phyloP scores from a whole-genome alignment of 2,329 filamentous ascomycete genomes.

The Cercospora beticola region DNA sequence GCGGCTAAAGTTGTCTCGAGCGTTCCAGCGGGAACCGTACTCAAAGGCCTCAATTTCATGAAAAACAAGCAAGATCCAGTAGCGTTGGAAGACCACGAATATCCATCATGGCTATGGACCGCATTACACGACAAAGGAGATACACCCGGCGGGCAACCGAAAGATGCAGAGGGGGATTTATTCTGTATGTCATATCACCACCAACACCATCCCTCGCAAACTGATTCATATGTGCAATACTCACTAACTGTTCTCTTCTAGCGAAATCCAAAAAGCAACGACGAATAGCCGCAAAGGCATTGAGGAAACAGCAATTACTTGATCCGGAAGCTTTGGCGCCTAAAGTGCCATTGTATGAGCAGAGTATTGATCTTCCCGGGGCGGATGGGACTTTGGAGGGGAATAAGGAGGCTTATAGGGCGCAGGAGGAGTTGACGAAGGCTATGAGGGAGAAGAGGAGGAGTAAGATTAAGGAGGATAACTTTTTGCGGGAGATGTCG shows the following conservation, averaged over 20 bases:
- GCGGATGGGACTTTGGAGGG: slow-evolving; percentile 51
- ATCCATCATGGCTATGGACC: slow-evolving; percentile 78
- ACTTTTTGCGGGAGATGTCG: slow-evolving; percentile 78
- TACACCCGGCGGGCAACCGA: slow-evolving; percentile 49
- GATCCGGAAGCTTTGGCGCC: slow-evolving; percentile 62
- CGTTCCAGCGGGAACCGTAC: slow-evolving; percentile 66
- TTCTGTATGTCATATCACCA: slow-evolving; percentile 63
- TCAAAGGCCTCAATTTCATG: slow-evolving; percentile 74
- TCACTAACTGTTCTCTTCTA: slow-evolving; percentile 36
- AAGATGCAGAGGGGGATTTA: slow-evolving; percentile 65
- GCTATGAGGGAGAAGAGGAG: slow-evolving; percentile 74
- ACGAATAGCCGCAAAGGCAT: slow-evolving; percentile 66
- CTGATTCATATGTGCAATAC: neutral
- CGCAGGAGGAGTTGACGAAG: slow-evolving; percentile 64
- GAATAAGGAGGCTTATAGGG: slow-evolving; percentile 47
- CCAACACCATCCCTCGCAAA: neutral
- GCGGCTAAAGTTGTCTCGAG: slow-evolving; percentile 26
- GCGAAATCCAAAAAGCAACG: slow-evolving; percentile 85
- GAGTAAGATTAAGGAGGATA: slow-evolving; percentile 76
- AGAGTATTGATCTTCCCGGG: slow-evolving; percentile 70
- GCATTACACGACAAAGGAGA: slow-evolving; percentile 58
- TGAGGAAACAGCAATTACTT: slow-evolving; percentile 61
- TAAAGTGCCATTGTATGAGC: slow-evolving; percentile 72
- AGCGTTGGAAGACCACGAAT: slow-evolving; percentile 70
- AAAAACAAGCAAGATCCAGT: slow-evolving; percentile 73